These are phyloP conservation scores for Aaosphaeria arxii DNA, from an alignment of 2,329 filamentous ascomycete species.

Conservation along the genomic window DNA sequence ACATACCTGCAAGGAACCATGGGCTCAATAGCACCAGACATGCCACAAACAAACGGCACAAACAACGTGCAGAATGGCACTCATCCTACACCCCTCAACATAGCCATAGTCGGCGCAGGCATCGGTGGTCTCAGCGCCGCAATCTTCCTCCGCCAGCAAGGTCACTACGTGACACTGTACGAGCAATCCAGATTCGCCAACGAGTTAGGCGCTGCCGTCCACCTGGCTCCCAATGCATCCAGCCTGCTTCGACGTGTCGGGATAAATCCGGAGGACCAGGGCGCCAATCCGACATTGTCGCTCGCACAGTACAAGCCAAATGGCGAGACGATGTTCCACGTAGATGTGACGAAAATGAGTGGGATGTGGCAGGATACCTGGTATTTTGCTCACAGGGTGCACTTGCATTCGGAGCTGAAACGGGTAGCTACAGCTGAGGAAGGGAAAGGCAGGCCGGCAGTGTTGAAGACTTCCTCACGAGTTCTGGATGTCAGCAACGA, in stretches of 20 bases:
- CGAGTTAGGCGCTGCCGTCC: slow-evolving; percentile 61
- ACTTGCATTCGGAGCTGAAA: slow-evolving; percentile 54
- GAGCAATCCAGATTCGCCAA: slow-evolving; percentile 53
- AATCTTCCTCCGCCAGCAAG: slow-evolving; percentile 49
- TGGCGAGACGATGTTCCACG: slow-evolving; percentile 35
- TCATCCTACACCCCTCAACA: slow-evolving; percentile 31
- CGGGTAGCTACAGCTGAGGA: slow-evolving; percentile 39
- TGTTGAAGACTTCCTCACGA: slow-evolving; percentile 41
- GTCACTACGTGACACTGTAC: slow-evolving; percentile 23
- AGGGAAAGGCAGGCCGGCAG: slow-evolving; percentile 34
- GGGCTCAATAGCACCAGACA: too few species aligned
- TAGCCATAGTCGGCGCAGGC: slow-evolving; percentile 43
- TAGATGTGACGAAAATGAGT: slow-evolving; percentile 37
- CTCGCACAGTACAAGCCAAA: slow-evolving; percentile 38
- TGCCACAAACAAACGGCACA: too few species aligned
- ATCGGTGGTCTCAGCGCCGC: slow-evolving; percentile 55
- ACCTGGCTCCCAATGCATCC: slow-evolving; percentile 61
- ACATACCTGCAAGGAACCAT: too few species aligned
- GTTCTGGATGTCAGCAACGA: slow-evolving; percentile 40
- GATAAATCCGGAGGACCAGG: slow-evolving; percentile 39
- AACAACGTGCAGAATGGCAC: not conserved
- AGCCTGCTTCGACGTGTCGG: slow-evolving; percentile 51
- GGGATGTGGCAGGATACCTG: slow-evolving; percentile 52
- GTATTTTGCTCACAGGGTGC: slow-evolving; percentile 54
- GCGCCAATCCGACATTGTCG: slow-evolving; percentile 32